Evolutionary conservation across 441 rosid species (phyloP).

Genomic region (Adansonia rubrostipa): DNA sequence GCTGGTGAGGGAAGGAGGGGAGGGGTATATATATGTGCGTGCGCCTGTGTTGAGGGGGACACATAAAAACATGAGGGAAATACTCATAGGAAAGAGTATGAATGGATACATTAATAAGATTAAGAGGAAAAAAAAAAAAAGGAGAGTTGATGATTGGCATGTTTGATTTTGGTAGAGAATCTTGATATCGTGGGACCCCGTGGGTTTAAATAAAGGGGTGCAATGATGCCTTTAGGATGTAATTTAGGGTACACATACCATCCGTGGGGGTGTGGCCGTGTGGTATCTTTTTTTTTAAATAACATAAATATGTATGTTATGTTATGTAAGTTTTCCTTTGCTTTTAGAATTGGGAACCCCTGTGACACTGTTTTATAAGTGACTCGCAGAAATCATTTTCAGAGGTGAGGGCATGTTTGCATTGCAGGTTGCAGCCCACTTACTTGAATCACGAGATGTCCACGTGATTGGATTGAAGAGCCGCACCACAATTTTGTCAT

Average conservation of each 20-base stretch:
- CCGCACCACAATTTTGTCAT: conserved; percentile 7
- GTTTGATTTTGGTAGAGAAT: conserved; percentile 46
- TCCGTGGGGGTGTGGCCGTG: conserved; percentile 25
- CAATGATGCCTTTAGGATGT: conserved; percentile 39
- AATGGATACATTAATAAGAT: neutral
- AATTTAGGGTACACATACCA: conserved; percentile 49
- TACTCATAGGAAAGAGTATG: conserved; percentile 15
- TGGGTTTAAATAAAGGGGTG: conserved; percentile 38
- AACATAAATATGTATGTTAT: neutral
- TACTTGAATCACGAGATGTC: conserved; percentile 45
- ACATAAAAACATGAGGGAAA: conserved; percentile 33
- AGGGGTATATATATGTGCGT: neutral
- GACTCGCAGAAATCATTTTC: conserved; percentile 6
- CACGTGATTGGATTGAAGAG: conserved; percentile 48
- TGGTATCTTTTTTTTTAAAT: conserved; percentile 15
- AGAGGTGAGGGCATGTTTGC: conserved; percentile 20
- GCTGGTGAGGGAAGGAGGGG: conserved; percentile 27
- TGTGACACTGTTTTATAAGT: conserved; percentile 19
- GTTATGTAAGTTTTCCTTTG: neutral
- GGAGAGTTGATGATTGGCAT: conserved; percentile 19
- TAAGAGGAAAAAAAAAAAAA: neutral
- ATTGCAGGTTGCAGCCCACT: conserved; percentile 22
- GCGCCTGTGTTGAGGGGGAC: neutral
- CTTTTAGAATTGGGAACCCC: conserved; percentile 32
- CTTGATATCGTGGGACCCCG: conserved; percentile 48